Base-by-base conservation (phyloP, 2,329 filamentous ascomycete genomes). In the Trichoderma sp. region DNA sequence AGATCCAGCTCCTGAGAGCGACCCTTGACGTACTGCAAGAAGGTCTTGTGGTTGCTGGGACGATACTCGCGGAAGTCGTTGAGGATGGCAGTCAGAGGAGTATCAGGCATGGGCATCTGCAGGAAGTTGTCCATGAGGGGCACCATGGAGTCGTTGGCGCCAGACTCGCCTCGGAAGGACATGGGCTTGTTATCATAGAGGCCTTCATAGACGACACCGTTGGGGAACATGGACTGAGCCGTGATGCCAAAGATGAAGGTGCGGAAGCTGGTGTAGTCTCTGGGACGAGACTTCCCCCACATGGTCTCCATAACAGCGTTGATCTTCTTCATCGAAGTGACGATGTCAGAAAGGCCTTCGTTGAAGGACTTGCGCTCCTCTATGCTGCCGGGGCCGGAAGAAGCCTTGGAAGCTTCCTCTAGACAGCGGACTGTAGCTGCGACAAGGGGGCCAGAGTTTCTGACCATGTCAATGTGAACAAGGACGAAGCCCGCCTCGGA, bases 191-290 rank as follows among this genome's bases (percentile, higher is more conserved):
- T 81, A 72, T 92, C 89, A 74, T 91, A 91, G 73, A 95, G 88
- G 9, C 94, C 94, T 80, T 97, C 92, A 80, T 98, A 98, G 61
- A 97, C 83, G 8, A 98, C 95, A 9, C 95, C 95, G 74, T 95
- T 85, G 9, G 95, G 95, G 82, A 98, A 98, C 94, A 98, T 97
- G 77, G 90, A 91, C 82, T 98, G 95, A 62, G 89, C 92, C 1
- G 94, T 97, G 82, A 98, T 97, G 76, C 95, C 95, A 79, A 97
- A 97, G 84, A 98, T 98, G 85, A 98, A 98, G 12, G 95, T 97
- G 53, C 95, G 92, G 88, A 97, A 98, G 76, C 89, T 92, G 72
- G 92, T 93, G 83, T 98, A 98, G 75, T 94, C 89, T 20, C 88
- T 87, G 3, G 95, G 95, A 76, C 93, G 92, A 70, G 93, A 96